Percentiles rank a stretch among this genome's conserved stretches.
Evolutionary conservation across 768 basidiomycete genomes (phyloP).

Genomic region (Candolleomyces aberdarensis): DNA sequence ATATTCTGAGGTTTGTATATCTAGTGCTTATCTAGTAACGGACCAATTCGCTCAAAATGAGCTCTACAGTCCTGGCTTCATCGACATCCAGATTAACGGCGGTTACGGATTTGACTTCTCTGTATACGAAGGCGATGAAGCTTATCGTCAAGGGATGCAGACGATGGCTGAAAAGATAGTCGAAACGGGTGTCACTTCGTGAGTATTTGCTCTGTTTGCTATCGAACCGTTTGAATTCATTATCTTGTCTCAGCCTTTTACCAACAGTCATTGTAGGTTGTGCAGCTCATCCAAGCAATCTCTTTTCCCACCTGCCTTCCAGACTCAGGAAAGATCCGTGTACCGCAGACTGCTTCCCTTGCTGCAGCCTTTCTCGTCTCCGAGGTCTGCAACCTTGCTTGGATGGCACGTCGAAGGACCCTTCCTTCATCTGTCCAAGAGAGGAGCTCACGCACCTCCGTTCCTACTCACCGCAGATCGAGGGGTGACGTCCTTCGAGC

Average conservation of each 20-base stretch:
- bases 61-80: constrained; percentile 67
- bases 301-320: constrained; percentile 2
- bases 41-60: not conserved
- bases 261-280: constrained; percentile 68
- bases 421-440: constrained; percentile 78
- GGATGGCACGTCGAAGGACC: constrained; percentile 94
- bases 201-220: constrained; percentile 24
- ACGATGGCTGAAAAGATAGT: constrained; percentile 72
- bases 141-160: constrained; percentile 66
- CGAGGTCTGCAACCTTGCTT: constrained; percentile 66
- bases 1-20: constrained; percentile 61
- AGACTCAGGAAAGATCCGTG: constrained; percentile 78
- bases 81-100: constrained; percentile 90
- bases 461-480: constrained; percentile 60
- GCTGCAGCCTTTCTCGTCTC: constrained; percentile 63
- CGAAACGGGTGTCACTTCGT: constrained; percentile 89
- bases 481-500: constrained; percentile 68
- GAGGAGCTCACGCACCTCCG: constrained; percentile 75
- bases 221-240: no score
- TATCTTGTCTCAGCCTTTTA: constrained; percentile 38
- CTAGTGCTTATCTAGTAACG: not conserved
- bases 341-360: constrained; percentile 70
- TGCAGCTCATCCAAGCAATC: not conserved
- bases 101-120: constrained; percentile 89
- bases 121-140: constrained; percentile 67